These are phyloP conservation scores for Hirsutella minnesotensis DNA, from an alignment of 2,329 filamentous ascomycete species.

Conservation along the genomic window DNA sequence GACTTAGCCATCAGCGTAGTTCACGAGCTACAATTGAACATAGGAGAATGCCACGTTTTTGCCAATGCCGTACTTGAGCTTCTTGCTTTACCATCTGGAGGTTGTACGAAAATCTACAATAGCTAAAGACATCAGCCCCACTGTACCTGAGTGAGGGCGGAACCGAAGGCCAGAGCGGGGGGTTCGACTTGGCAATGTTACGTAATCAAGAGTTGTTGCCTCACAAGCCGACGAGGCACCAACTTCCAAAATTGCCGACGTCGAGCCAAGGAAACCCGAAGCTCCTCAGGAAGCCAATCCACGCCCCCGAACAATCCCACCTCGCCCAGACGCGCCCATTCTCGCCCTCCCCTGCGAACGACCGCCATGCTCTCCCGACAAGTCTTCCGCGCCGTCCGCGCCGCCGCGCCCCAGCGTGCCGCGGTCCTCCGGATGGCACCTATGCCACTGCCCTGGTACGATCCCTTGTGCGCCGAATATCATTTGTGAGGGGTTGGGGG, in stretches of 20 bases:
- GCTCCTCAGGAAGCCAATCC: too few species aligned
- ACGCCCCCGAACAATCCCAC: too few species aligned
- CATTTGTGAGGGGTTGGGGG: not conserved
- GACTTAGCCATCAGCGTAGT: too few species aligned
- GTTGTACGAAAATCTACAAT: too few species aligned
- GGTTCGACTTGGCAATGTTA: not conserved
- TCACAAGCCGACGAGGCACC: constrained; percentile 23
- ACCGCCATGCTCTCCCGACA: constrained; percentile 48
- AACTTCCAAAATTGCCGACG: constrained; percentile 28
- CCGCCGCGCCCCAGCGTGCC: constrained; percentile 49
- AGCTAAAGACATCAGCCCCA: too few species aligned
- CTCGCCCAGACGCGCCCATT: too few species aligned
- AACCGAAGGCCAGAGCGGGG: too few species aligned
- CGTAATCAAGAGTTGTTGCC: constrained; percentile 21
- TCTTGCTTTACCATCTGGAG: too few species aligned
- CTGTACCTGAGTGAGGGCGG: too few species aligned
- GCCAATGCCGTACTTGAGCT: too few species aligned
- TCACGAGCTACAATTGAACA: too few species aligned
- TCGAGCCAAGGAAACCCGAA: constrained; percentile 15
- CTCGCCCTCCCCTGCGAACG: constrained; percentile 6
- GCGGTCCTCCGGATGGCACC: constrained; percentile 59
- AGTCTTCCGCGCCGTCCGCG: constrained; percentile 42
- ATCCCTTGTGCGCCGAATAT: constrained; percentile 1
- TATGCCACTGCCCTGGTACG: constrained; percentile 98
- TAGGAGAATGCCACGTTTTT: too few species aligned